Evolutionary conservation across 208 protist species (phyloP).

Genomic region (Phytomonas francai): DNA sequence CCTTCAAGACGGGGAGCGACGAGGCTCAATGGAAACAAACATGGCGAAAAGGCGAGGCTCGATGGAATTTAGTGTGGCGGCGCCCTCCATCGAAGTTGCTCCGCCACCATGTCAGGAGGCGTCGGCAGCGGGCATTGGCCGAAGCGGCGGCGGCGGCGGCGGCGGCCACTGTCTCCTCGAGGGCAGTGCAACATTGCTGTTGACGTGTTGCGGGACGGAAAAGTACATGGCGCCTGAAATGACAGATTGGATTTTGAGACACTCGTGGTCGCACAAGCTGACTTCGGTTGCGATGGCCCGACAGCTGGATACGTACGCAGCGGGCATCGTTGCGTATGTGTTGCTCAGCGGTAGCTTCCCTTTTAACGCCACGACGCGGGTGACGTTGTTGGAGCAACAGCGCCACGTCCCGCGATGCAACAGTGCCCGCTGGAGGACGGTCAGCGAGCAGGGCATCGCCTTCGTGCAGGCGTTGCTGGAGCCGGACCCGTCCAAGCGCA

Average conservation of each 20-base stretch:
- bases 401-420: slow-evolving; percentile 56
- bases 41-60: not conserved
- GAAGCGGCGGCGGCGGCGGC: not conserved
- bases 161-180: slow-evolving; percentile 13
- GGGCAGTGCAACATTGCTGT: slow-evolving; percentile 25
- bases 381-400: slow-evolving; percentile 56
- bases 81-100: not conserved
- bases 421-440: slow-evolving; percentile 43
- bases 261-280: slow-evolving; percentile 30
- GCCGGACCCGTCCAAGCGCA: slow-evolving; percentile 42
- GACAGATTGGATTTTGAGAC: slow-evolving; percentile 50
- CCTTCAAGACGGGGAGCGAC: not conserved
- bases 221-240: slow-evolving; percentile 75
- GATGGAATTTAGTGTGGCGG: not conserved
- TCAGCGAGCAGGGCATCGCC: slow-evolving; percentile 44
- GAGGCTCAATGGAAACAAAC: not conserved
- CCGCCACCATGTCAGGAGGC: not conserved
- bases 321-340: slow-evolving; percentile 72
- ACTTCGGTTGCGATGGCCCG: slow-evolving; percentile 39
- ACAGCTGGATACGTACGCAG: slow-evolving; percentile 65
- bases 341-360: slow-evolving; percentile 80
- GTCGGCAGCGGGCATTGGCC: not conserved
- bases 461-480: slow-evolving; percentile 68
- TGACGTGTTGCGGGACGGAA: slow-evolving; percentile 75
- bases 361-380: slow-evolving; percentile 60